These are phyloP conservation scores for Ceratocystis smalleyi DNA, from an alignment of 2,329 filamentous ascomycete genomes.

Conservation along the genomic window DNA sequence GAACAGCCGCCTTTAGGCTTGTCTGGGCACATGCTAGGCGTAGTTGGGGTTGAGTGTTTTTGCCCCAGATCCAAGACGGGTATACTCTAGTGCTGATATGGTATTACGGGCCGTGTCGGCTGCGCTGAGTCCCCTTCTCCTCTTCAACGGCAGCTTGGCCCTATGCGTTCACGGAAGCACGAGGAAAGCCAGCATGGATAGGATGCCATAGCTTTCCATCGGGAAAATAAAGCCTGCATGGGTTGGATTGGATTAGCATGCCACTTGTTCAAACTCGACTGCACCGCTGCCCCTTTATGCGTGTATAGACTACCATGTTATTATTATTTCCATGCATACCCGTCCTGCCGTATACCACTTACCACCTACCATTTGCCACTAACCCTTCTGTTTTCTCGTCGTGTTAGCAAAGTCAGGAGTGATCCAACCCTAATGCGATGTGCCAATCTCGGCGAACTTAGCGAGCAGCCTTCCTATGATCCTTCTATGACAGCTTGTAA, in stretches of 20 bases:
- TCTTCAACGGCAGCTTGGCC: neutral
- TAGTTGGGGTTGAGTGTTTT: neutral
- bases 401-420: neutral
- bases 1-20: neutral
- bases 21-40: neutral
- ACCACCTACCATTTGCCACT: too few relatives aligned
- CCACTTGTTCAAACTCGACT: neutral
- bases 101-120: neutral
- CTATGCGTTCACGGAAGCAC: neutral
- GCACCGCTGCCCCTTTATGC: neutral
- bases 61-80: neutral
- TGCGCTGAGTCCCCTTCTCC: too few relatives aligned
- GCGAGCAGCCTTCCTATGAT: conserved; percentile 5
- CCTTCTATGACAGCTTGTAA: conserved; percentile 6
- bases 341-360: too few relatives aligned
- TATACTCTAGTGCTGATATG: neutral
- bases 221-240: too few relatives aligned
- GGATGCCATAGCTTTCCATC: neutral
- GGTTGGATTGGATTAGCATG: neutral
- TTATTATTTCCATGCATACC: too few relatives aligned
- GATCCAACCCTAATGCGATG: neutral
- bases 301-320: neutral
- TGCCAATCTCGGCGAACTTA: conserved; percentile 6
- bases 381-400: too few relatives aligned
- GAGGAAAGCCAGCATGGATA: neutral